These are phyloP conservation scores for Teunomyces tritomae DNA, from an alignment of 805 yeast genomes.

Conservation along the genomic window DNA sequence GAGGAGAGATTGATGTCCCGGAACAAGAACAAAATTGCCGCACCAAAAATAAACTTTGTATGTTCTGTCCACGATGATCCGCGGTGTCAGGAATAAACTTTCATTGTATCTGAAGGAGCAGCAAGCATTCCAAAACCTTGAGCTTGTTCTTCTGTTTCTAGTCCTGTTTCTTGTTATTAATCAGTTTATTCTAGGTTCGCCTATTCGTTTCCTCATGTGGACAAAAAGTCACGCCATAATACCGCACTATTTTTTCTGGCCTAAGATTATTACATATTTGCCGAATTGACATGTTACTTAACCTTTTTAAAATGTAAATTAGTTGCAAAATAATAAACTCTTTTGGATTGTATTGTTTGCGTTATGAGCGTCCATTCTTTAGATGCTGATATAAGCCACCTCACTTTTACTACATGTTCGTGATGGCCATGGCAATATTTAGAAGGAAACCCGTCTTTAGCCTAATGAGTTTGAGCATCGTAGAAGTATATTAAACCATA, in stretches of 20 bases:
- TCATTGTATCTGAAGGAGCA: background rate
- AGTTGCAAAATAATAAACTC: background rate
- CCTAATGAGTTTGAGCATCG: background rate
- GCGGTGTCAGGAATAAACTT: background rate
- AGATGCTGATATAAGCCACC: background rate
- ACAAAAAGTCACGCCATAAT: background rate
- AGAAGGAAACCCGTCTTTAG: background rate
- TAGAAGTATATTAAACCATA: background rate
- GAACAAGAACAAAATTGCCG: background rate
- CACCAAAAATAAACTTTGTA: background rate
- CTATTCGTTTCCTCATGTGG: background rate
- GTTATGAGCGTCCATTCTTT: background rate
- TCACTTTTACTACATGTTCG: background rate
- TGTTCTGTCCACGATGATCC: background rate
- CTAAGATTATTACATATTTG: background rate
- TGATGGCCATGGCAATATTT: background rate
- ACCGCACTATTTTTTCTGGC: background rate
- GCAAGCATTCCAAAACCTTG: background rate
- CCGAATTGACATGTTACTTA: background rate
- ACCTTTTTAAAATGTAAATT: constrained; percentile 1
- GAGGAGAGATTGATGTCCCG: background rate
- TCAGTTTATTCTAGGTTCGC: background rate
- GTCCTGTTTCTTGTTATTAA: background rate
- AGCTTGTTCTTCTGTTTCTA: background rate
- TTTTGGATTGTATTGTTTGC: background rate